phyloP scores from a whole-genome alignment of 495 filamentous ascomycete species.

The Haplographium delicatum region DNA sequence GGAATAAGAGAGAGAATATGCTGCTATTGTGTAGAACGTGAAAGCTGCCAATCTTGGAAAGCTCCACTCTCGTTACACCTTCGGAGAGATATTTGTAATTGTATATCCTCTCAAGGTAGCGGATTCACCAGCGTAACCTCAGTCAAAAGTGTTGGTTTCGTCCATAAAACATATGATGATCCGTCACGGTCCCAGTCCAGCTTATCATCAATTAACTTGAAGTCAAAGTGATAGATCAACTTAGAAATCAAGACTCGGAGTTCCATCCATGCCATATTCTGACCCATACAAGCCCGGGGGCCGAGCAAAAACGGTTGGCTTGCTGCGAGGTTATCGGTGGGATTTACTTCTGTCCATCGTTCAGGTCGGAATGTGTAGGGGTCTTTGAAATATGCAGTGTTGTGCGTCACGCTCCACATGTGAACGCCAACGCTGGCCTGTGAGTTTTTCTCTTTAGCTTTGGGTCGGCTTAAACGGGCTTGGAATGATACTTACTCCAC shows the following conservation, averaged over 20 bases:
- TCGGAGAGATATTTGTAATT: no score
- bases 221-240: slow-evolving; percentile 29
- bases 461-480: background rate
- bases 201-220: slow-evolving; percentile 22
- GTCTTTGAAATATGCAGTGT: slow-evolving; percentile 34
- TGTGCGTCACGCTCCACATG: slow-evolving; percentile 41
- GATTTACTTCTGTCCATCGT: slow-evolving; percentile 30
- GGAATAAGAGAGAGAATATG: no score
- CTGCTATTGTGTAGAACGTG: no score
- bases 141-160: slow-evolving; percentile 27
- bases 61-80: no score
- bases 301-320: slow-evolving; percentile 56
- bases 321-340: slow-evolving; percentile 37
- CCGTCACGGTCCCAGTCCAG: slow-evolving; percentile 27
- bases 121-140: slow-evolving; percentile 19
- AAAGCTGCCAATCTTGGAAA: no score
- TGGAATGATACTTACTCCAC: slow-evolving; percentile 2
- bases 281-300: slow-evolving; percentile 54
- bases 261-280: slow-evolving; percentile 36
- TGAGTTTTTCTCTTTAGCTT: background rate
- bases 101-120: no score
- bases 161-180: slow-evolving; percentile 22
- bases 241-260: slow-evolving; percentile 28
- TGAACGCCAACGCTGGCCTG: slow-evolving; percentile 40
- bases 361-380: slow-evolving; percentile 6